phyloP scores from a whole-genome alignment of 306 rosid species.

The Geum urbanum region DNA sequence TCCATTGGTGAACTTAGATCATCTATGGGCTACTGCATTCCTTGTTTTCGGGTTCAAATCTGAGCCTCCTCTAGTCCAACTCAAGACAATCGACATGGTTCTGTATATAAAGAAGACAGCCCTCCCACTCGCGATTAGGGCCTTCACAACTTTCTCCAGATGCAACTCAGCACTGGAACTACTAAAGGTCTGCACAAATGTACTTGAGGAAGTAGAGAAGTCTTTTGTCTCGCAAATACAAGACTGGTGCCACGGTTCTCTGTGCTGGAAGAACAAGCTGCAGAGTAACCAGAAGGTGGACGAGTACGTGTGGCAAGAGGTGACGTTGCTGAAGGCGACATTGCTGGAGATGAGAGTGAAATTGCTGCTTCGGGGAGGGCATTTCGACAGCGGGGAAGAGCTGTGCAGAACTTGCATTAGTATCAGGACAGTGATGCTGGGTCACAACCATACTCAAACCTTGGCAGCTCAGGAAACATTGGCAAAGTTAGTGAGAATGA shows the following conservation, averaged over 20 bases:
- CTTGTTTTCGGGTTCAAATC: constrained; percentile 88
- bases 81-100: constrained; percentile 64
- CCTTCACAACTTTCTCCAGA: constrained; percentile 71
- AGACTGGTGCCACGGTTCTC: constrained; percentile 69
- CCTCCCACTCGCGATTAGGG: constrained; percentile 76
- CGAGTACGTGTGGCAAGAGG: constrained; percentile 91
- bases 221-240: constrained; percentile 83
- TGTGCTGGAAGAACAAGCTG: constrained; percentile 77
- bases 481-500: constrained; percentile 74
- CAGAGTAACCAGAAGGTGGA: constrained; percentile 60
- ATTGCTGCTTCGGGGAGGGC: constrained; percentile 69
- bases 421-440: constrained; percentile 87
- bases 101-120: constrained; percentile 65
- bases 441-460: constrained; percentile 74
- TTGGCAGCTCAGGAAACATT: constrained; percentile 87
- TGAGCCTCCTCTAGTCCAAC: constrained; percentile 63
- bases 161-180: constrained; percentile 80
- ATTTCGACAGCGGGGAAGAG: constrained; percentile 71
- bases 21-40: constrained; percentile 82
- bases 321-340: constrained; percentile 75
- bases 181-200: constrained; percentile 75
- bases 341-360: constrained; percentile 81
- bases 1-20: constrained; percentile 50
- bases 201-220: constrained; percentile 83
- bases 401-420: constrained; percentile 78